Evolutionary conservation across 441 rosid genomes (phyloP), one percentile per base, ranked within the genome.

Genomic region (Raphanus hybrid): DNA sequence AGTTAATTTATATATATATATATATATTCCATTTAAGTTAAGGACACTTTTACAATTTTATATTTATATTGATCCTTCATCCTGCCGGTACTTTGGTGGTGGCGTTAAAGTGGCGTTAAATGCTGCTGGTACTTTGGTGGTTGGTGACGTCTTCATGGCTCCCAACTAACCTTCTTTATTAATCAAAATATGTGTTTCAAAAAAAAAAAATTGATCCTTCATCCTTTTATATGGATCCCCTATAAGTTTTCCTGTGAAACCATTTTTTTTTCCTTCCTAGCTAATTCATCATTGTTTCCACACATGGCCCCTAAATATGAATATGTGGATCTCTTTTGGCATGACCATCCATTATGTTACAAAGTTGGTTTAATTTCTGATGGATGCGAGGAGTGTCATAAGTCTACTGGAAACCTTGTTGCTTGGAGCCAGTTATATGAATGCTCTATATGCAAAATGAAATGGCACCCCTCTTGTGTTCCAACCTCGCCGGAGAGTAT

Each of bases 331-430:
- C 34, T 59, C 14, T 59, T 59, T 26, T 62, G 66, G 66, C 66
- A 62, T 8, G 65, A 29, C n/a, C 65, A 61, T 58, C 63, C 14
- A 23, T 58, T 58, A 58, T 58, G 63, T 59, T 20, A 23, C 34
- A 59, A 59, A 59, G 35, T 59, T 59, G 63, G 63, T 59, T 59
- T 59, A 5, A 59, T 23, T 26, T 6, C 34, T 59, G 15, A 59
- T 59, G 34, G 35, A 29, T 59, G 63, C 35, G 63, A 59, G 63
- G 63, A 59, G 63, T 59, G 63, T 32, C 63, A 59, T 11, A 59
- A 59, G 35, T 59, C 35, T 59, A 59, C 29, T 23, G 63, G 63
- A 59, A 59, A 59, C 35, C 63, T 26, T 59, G 34, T 23, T 59
- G 35, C 63, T 26, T 59, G 63, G 63, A 26, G 29, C 35, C 63